These are phyloP conservation scores for Echium plantagineum DNA, from an alignment of 257 asterid species.

Conservation along the genomic window DNA sequence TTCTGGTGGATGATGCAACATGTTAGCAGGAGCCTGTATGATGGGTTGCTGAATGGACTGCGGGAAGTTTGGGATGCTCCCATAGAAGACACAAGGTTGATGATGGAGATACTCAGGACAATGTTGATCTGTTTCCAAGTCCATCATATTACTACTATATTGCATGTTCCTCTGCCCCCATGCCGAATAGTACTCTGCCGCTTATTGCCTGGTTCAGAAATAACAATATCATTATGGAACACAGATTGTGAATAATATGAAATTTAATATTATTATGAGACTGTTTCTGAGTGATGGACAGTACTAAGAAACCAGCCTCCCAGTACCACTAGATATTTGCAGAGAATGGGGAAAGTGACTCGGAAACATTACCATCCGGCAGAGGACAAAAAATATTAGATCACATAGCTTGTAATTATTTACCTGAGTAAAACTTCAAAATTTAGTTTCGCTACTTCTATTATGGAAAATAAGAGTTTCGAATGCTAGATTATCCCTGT, in stretches of 20 bases:
- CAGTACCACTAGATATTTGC: background rate
- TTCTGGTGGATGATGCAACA: conserved; percentile 39
- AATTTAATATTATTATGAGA: background rate
- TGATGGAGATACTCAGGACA: conserved; percentile 43
- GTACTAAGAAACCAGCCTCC: background rate
- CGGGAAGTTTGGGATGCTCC: conserved; percentile 39
- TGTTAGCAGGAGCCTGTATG: conserved; percentile 31
- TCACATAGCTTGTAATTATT: background rate
- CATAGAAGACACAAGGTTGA: conserved; percentile 49
- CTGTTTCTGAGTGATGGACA: background rate
- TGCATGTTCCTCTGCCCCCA: conserved; percentile 67
- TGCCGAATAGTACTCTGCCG: conserved; percentile 12
- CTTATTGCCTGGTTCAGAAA: conserved; percentile 31
- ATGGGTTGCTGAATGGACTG: conserved; percentile 31
- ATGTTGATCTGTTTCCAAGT: conserved; percentile 46
- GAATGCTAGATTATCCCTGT: background rate
- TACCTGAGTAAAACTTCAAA: background rate
- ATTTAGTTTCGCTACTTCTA: too few species aligned
- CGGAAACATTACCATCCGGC: background rate
- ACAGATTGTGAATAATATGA: background rate
- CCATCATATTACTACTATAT: conserved; percentile 20
- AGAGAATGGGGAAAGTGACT: background rate
- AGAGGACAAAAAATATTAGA: background rate
- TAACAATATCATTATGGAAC: background rate
- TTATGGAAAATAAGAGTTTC: background rate